A percentile compares a stretch with the other conserved stretches of the same genome.
Evolutionary conservation across 129 eudicot genomes (phyloP).

Genomic region (Chrysanthemum lavandulifolium): DNA sequence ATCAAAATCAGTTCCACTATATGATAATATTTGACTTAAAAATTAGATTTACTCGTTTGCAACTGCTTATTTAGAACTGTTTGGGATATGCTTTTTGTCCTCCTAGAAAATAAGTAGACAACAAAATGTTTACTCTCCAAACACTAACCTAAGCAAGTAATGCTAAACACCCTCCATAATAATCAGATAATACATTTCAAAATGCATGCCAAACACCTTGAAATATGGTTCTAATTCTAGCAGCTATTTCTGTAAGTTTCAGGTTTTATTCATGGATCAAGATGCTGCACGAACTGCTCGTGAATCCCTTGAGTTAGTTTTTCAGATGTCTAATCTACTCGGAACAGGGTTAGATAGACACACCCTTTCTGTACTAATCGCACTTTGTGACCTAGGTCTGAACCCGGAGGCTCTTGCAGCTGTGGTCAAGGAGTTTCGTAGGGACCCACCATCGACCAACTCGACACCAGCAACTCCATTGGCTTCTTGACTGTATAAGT

Average conservation of each 20-base stretch:
- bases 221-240: background rate
- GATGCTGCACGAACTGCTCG: slow-evolving; percentile 64
- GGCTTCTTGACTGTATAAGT: slow-evolving; percentile 5
- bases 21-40: no score
- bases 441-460: slow-evolving; percentile 30
- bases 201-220: no score
- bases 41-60: no score
- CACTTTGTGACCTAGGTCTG: slow-evolving; percentile 72
- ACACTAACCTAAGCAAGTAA: no score
- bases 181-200: no score
- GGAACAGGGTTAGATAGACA: slow-evolving; percentile 65
- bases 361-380: slow-evolving; percentile 73
- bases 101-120: no score
- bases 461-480: slow-evolving; percentile 28
- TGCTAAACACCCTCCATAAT: no score
- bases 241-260: background rate
- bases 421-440: slow-evolving; percentile 66
- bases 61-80: no score
- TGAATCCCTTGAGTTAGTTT: slow-evolving; percentile 77
- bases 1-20: no score
- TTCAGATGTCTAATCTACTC: slow-evolving; percentile 38
- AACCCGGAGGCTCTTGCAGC: slow-evolving; percentile 83
- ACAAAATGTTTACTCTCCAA: no score
- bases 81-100: no score
- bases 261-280: slow-evolving; percentile 49